Conservation (phyloP, 345 rosid genomes). For the Citrus unshiu region DNA sequence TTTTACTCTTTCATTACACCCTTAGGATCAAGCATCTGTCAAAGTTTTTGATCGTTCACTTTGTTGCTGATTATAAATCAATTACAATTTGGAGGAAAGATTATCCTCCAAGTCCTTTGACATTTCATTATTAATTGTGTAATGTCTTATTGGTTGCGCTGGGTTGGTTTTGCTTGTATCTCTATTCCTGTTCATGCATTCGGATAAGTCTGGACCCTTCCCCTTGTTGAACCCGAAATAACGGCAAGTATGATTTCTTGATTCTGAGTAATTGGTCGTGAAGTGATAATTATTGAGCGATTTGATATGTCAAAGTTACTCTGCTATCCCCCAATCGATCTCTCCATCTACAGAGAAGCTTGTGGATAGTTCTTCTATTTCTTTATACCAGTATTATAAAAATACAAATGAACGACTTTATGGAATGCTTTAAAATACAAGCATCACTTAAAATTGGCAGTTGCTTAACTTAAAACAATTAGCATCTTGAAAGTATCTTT, state of each 20-base stretch:
- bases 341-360: no score
- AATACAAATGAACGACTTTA: background rate
- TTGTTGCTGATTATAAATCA: background rate
- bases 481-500: background rate
- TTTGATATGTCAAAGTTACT: no score
- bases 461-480: background rate
- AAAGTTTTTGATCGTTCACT: constrained; percentile 9
- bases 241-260: background rate
- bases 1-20: background rate
- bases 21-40: background rate
- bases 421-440: background rate
- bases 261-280: background rate
- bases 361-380: background rate
- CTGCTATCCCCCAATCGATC: no score
- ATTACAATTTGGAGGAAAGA: background rate
- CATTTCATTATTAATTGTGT: background rate
- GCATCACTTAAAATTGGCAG: background rate
- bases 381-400: background rate
- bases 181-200: no score
- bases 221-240: no score
- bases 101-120: background rate
- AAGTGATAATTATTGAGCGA: no score
- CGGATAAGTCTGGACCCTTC: no score
- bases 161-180: background rate
- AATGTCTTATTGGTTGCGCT: background rate